These are phyloP conservation scores for Platanthera guangdongensis DNA, from an alignment of 106 monocot genomes.

Conservation along the genomic window DNA sequence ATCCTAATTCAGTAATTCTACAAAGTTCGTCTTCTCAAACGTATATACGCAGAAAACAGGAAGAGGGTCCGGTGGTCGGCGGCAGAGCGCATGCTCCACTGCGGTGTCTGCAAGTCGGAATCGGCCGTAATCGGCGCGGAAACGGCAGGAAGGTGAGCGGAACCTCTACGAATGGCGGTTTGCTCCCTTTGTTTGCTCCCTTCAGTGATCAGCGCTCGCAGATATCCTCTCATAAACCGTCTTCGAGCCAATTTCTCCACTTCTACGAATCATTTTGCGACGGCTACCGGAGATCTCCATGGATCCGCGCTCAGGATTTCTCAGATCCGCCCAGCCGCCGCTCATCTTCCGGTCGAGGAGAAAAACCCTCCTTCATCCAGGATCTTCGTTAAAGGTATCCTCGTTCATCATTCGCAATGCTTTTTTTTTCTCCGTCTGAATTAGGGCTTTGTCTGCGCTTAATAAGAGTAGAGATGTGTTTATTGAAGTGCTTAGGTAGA, in stretches of 20 bases:
- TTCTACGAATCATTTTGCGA: not conserved
- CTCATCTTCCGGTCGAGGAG: not conserved
- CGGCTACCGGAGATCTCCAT: not conserved
- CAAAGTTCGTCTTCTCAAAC: too few relatives aligned
- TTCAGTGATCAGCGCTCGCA: not conserved
- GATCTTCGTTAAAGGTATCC: slow-evolving; percentile 4
- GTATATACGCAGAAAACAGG: too few relatives aligned
- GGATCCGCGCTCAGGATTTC: not conserved
- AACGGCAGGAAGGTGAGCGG: not conserved
- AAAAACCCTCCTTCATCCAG: not conserved
- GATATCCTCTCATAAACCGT: not conserved
- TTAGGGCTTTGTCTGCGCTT: not conserved
- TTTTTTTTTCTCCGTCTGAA: not conserved
- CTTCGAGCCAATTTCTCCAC: not conserved
- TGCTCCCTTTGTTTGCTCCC: not conserved
- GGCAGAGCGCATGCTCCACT: too few relatives aligned
- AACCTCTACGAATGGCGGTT: not conserved
- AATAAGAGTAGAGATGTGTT: not conserved
- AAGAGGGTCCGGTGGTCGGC: too few relatives aligned
- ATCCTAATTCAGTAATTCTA: too few relatives aligned
- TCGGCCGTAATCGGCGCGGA: not conserved
- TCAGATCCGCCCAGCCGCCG: not conserved
- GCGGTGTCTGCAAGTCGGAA: too few relatives aligned
- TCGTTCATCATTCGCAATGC: too few relatives aligned
- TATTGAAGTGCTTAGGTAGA: not conserved